Conservation (phyloP, 2,329 filamentous ascomycete species). For the Sordariomycetes sp. region DNA sequence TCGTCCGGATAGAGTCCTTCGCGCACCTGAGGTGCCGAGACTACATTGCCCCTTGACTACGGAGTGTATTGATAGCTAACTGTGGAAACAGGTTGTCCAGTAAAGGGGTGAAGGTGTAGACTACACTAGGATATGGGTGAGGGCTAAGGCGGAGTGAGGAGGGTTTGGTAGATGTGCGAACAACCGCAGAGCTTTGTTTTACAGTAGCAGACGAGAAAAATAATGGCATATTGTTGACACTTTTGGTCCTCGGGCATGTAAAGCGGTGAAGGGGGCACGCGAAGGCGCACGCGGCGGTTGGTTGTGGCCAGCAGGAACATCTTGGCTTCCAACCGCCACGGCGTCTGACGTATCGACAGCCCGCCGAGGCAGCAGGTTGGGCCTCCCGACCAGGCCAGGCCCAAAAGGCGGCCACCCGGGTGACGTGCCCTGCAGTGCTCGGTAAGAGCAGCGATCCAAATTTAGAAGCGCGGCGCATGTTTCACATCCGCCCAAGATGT, state of each 20-base stretch:
- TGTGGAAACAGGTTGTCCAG: background rate
- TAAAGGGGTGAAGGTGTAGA: background rate
- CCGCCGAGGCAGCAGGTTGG: too few relatives aligned
- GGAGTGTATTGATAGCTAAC: background rate
- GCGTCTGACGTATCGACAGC: too few relatives aligned
- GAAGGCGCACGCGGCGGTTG: too few relatives aligned
- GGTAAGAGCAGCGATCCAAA: background rate
- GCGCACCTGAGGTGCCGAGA: background rate
- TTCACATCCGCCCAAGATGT: background rate
- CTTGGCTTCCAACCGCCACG: too few relatives aligned
- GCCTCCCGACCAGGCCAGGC: background rate
- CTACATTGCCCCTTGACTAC: background rate
- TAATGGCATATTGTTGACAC: background rate
- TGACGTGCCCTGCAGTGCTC: background rate
- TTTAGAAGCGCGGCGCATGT: background rate
- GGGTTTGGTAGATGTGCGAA: background rate
- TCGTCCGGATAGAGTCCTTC: background rate
- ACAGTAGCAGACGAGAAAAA: background rate
- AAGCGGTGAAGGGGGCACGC: background rate
- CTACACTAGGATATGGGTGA: background rate
- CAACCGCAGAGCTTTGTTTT: background rate
- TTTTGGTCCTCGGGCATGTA: background rate
- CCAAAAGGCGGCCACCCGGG: background rate
- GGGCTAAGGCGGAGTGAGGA: background rate
- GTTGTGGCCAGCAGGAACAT: too few relatives aligned